Evolutionary conservation across 495 filamentous ascomycete species (phyloP), one percentile per base, ranked within the genome.

Genomic region (Podospora sp.): DNA sequence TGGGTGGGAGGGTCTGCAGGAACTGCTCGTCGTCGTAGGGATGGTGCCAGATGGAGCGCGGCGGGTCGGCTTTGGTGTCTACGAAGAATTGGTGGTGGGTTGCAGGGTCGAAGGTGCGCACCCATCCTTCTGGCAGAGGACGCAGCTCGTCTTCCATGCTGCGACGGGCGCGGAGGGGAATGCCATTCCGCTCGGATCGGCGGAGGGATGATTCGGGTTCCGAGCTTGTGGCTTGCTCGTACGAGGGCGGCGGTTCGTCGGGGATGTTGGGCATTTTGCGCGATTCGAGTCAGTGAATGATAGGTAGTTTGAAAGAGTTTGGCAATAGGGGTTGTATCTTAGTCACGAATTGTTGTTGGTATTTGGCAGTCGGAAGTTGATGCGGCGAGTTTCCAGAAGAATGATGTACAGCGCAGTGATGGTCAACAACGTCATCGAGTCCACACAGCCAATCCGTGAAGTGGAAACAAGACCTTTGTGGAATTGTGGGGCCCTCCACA

Each of bases 71-170:
- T 18, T 20, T 61, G 36, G 73, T 74, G 66, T 77, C 75, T 65
- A 77, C 75, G 46, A 77, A 77, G 73, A 77, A 77, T 11, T 77
- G 75, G 63, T 77, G 75, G 11, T 72, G 59, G 1, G 68, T 68
- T n/a, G 68, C 60, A 4, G 68, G 68, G 63, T 77, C 73, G 65
- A 68, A 77, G 33, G 68, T 58, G 46, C 75, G 73, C 11, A 74
- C 70, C 75, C 75, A 77, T 7, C 75, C 71, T 1, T 18, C 2
- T 1, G 75, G 75, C 0, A 75, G 57, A 0, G 75, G 66, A 1
- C 75, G 71, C 11, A 77, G 71, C 51, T 77, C 73, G 68, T 77
- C 75, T 66, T 77, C 75, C 71, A 77, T 75, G 68, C 69, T 72
- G 25, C 71, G 71, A 12, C 73, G 71, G 4, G 75, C 69, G 7